These are phyloP conservation scores for Apiospora phragmitis DNA, from an alignment of 2,329 filamentous ascomycete species.

Conservation along the genomic window DNA sequence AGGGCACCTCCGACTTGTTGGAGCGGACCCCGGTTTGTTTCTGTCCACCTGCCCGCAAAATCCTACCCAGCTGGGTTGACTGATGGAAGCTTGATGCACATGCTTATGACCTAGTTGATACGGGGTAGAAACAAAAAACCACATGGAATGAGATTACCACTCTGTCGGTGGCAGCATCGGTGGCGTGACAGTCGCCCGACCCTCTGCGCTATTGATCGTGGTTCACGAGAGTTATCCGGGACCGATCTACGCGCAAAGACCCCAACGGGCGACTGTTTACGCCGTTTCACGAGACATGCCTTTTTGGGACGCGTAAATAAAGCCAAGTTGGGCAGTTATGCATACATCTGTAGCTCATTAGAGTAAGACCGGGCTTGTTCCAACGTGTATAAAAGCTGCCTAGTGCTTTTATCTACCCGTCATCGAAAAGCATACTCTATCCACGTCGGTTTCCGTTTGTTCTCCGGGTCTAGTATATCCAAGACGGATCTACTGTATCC, in stretches of 20 bases:
- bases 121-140: background rate
- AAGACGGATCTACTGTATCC: background rate
- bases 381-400: background rate
- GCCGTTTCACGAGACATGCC: background rate
- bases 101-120: background rate
- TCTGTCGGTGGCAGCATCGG: background rate
- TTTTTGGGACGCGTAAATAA: background rate
- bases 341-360: background rate
- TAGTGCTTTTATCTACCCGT: background rate
- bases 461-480: background rate
- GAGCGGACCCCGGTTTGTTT: background rate
- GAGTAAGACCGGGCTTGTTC: background rate
- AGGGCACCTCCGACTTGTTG: background rate
- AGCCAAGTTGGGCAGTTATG: background rate
- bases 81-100: background rate
- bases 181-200: conserved; percentile 1
- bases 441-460: conserved; percentile 3
- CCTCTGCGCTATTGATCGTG: background rate
- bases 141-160: background rate
- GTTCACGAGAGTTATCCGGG: background rate
- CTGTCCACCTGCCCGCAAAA: background rate
- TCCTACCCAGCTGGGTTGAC: background rate
- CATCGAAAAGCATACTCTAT: background rate
- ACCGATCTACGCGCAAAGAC: background rate
- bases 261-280: background rate